Evolutionary conservation across 1,284 basidiomycete genomes (phyloP), one percentile per base, ranked within the genome.

Genomic region (Puccinia triticina): DNA sequence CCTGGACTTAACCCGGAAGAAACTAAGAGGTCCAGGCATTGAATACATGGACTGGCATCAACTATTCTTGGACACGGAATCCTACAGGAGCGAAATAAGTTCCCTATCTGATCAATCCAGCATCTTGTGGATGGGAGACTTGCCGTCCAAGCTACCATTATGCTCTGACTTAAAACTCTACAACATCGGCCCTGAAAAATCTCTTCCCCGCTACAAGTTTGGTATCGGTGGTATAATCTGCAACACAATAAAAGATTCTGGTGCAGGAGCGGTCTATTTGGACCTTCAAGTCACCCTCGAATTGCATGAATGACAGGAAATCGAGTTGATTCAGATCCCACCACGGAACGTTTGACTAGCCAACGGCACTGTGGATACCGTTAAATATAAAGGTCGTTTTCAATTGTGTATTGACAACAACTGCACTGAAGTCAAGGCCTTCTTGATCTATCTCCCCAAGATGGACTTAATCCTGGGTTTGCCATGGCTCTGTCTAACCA

Each of bases 181-280:
- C n/a, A n/a, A n/a, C n/a, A n/a, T n/a, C n/a, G n/a, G n/a, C n/a
- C n/a, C n/a, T n/a, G n/a, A n/a, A n/a, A n/a, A n/a, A n/a, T n/a
- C n/a, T n/a, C n/a, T n/a, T n/a, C 29, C 18, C 61, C 61, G 10
- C 12, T 66, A 32, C n/a, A 26, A 66, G 37, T 66, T 66, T 37
- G 29, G 29, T 18, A 37, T 26, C 11, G 61, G 61, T 66, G 61
- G 16, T 1, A 16, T 66, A 14, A 29, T 29, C 29, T 29, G 29
- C 11, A 29, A 67, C 26, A 26, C 64, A 0, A 72, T 72, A 1
- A 72, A 43, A 21, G 69, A 72, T 26, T 29, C 40, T 5, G 69
- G 69, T 3, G 69, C 69, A 16, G 69, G 34, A 29, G 69, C 69
- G 18, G 48, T 46, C 40, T 72, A 72, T 46, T 26, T 72, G 12